Base-by-base conservation (phyloP, 2,329 filamentous ascomycete species). In the Fusarium devonianum region DNA sequence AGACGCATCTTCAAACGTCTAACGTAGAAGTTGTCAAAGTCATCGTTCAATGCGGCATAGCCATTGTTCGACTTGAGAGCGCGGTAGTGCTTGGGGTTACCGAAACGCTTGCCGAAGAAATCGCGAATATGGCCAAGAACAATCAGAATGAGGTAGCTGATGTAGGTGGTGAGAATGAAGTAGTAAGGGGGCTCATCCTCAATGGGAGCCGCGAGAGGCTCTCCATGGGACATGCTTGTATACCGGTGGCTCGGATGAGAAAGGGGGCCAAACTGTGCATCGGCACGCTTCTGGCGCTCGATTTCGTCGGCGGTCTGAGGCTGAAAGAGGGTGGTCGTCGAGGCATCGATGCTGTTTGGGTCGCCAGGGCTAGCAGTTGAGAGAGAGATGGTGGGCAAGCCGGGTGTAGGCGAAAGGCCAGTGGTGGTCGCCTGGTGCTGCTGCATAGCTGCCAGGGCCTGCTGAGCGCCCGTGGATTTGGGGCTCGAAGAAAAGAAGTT, bases 1-100 rank as follows among this genome's bases (percentile, higher is more conserved):
- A 99, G 91, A 58, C 94, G 86, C 78, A 92, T 83, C 80, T 99
- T 97, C 69, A 99, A 74, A 53, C 94, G 83, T 48, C 94, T 85
- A 48, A 93, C 90, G 74, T 99, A 99, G 73, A 99, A 99, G 73
- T 93, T 97, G 78, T 99, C 94, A 69, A 99, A 99, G 73, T 99
- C 94, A 66, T 92, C 95, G 73, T 97, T 97, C 59, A 99, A 81
- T 2, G 94, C 92, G 9, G 93, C 94, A 69, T 96, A 97, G 56
- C 94, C 94, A 69, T 96, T 90, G 60, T 85, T 83, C 26, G 88
- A 82, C 69, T 89, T 89, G 66, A 97, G 78, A 65, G 94, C 88
- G 68, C 85, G 86, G 74, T 97, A 97, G 49, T 80, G 71, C 67
- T 91, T 88, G 69, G 89, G 85, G 71, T 92, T 85, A 69, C 88